Evolutionary conservation across 495 filamentous ascomycete genomes (phyloP).

Genomic region (Rhypophila decipiens): DNA sequence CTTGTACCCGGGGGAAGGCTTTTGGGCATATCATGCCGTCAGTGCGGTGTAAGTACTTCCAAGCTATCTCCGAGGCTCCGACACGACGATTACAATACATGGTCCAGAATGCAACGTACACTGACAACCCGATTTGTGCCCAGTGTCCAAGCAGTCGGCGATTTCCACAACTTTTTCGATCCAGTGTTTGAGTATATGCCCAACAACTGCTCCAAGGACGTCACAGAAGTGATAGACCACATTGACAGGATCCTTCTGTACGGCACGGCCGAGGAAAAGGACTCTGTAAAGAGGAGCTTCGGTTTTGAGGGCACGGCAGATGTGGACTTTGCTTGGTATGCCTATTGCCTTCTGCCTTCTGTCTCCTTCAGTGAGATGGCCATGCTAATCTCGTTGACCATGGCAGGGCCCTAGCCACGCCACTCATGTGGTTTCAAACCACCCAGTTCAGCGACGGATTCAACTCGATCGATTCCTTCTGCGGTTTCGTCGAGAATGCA

Average conservation of each 20-base stretch:
- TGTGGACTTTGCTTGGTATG: conserved; percentile 54
- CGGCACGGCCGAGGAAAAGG: conserved; percentile 39
- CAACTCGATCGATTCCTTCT: conserved; percentile 24
- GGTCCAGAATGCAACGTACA: not conserved
- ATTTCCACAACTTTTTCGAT: conserved; percentile 62
- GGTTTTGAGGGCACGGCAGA: conserved; percentile 45
- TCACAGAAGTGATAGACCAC: conserved; percentile 49
- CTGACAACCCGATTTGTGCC: not conserved
- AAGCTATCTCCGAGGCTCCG: no score
- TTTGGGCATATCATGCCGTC: conserved; percentile 62
- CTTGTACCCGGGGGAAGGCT: conserved; percentile 53
- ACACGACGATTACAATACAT: not conserved
- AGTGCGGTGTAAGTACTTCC: no score
- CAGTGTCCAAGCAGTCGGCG: conserved; percentile 54
- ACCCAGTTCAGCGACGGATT: conserved; percentile 24
- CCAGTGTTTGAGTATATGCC: conserved; percentile 57
- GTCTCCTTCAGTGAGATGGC: not conserved
- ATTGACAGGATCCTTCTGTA: conserved; percentile 44
- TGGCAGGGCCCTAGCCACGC: conserved; percentile 45
- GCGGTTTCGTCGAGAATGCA: conserved; percentile 28
- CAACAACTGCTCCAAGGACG: conserved; percentile 56
- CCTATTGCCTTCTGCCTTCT: conserved; percentile 3
- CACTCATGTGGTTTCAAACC: conserved; percentile 54
- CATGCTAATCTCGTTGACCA: not conserved
- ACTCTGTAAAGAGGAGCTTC: conserved; percentile 53